A percentile compares a stretch with the other conserved stretches of the same genome.
Conservation (phyloP, 2,329 filamentous ascomycete species). For the Claviceps quebecensis region DNA sequence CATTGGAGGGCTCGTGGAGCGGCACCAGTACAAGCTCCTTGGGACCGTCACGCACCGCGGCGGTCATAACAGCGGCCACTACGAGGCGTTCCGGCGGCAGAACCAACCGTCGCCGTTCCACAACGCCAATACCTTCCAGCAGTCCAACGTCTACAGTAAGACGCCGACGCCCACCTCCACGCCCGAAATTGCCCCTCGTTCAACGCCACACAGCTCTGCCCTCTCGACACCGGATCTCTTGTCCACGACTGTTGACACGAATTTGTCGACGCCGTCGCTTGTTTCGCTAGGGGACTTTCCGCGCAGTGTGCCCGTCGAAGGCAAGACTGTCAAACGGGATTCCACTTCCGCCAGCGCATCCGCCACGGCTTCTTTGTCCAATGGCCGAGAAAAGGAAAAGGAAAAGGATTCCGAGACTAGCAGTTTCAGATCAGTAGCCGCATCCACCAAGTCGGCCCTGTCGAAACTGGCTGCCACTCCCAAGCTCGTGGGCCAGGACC, state of each 20-base stretch:
- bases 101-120: slow-evolving; percentile 66
- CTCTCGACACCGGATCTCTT: slow-evolving; percentile 34
- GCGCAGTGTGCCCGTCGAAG: slow-evolving; percentile 19
- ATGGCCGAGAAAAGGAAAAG: slow-evolving; percentile 13
- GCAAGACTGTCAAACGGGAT: slow-evolving; percentile 6
- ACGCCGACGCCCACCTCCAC: slow-evolving; percentile 39
- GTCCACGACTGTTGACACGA: slow-evolving; percentile 21
- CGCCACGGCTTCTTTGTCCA: slow-evolving; percentile 9
- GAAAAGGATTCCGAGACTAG: slow-evolving; percentile 33
- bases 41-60: slow-evolving; percentile 89
- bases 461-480: slow-evolving; percentile 30
- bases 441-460: slow-evolving; percentile 40
- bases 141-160: slow-evolving; percentile 58
- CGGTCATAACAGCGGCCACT: slow-evolving; percentile 90
- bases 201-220: slow-evolving; percentile 24
- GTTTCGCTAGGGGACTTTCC: slow-evolving; percentile 18
- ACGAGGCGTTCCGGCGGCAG: slow-evolving; percentile 89
- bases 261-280: slow-evolving; percentile 24
- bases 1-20: slow-evolving; percentile 64
- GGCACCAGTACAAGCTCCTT: slow-evolving; percentile 70
- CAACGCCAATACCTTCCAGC: slow-evolving; percentile 66
- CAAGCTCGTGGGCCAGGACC: slow-evolving; percentile 13
- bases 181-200: slow-evolving; percentile 26
- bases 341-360: neutral
- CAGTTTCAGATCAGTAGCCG: slow-evolving; percentile 42